Base-by-base conservation (phyloP, 192 early-diverging fungal genomes). In the Linnemannia hyalina region DNA sequence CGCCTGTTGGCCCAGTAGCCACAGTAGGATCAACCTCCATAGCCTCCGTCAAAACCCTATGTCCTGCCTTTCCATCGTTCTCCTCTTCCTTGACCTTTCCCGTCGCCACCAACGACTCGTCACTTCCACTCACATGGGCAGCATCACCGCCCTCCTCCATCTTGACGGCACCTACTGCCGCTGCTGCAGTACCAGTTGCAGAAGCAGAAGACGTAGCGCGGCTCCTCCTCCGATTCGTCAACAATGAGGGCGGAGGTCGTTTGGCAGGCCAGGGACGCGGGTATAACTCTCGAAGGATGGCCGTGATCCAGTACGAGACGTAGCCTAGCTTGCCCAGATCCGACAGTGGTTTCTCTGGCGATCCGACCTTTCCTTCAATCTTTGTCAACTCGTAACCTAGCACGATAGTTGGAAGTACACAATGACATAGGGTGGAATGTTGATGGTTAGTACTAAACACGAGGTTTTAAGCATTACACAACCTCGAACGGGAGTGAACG, bases 341-440 rank as follows among this genome's bases (percentile, higher is more conserved):
- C 16, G 97, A 97, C 16, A 98, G 88, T 22, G 97, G 97, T 79
- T 95, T 93, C 78, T 98, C 97, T 47, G 97, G 97, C 1, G 95
- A 94, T 65, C 97, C 97, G 32, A 95, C 91, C 54, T 91, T 90
- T 44, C 92, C 86, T 41, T 96, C 93, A 6, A 88, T 87, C 82
- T 92, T 95, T 7, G 95, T 94, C 73, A 98, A 76, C 69, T 95
- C 94, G 82, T 97, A 97, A 74, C 95, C 96, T 96, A 78, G n/a
- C 10, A 32, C 10, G 26, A 32, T 42, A 36, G 18, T 20, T 2
- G 20, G 38, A 44, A 38, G 18, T 35, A 57, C 46, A 60, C 11
- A 65, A 38, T 77, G 46, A 11, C 68, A 16, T 41, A 10, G 26
- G 40, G 6, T 3, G 23, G 69, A 42, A 38, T 40, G 11, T n/a